Percentiles rank a stretch among this genome's conserved stretches.
These are phyloP conservation scores for Paramecium sonneborni DNA, from an alignment of 73 alveolate genomes.

Conservation along the genomic window DNA sequence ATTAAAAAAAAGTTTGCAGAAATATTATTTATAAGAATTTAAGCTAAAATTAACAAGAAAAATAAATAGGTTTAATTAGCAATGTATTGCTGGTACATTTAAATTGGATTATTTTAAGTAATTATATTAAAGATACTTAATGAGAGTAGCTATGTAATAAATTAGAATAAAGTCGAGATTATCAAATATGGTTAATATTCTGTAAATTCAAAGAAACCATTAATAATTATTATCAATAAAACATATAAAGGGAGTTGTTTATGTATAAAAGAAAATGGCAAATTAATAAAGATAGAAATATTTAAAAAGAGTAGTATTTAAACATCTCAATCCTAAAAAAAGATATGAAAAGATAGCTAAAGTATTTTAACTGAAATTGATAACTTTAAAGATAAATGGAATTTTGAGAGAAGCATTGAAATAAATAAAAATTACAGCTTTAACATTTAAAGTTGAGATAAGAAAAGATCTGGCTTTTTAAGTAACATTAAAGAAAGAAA, in stretches of 20 bases:
- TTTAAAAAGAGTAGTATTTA: neutral
- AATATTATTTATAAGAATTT: neutral
- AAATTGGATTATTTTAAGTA: neutral
- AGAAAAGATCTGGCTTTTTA: neutral
- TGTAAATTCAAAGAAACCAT: neutral
- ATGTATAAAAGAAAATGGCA: slow-evolving; percentile 16
- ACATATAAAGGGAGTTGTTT: neutral
- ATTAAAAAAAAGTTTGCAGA: neutral
- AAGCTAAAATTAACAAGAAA: neutral
- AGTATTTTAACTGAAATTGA: neutral
- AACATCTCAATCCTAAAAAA: neutral
- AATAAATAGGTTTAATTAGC: neutral
- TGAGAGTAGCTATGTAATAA: neutral
- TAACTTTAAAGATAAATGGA: neutral
- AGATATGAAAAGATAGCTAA: neutral
- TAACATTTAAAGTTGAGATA: neutral
- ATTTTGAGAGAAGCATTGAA: neutral
- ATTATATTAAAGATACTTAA: neutral
- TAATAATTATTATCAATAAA: neutral
- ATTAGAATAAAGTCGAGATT: neutral
- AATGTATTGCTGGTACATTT: neutral
- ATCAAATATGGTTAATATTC: neutral
- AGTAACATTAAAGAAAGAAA: neutral
- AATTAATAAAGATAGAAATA: neutral
- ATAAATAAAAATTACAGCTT: neutral